These are phyloP conservation scores for Hypoxylon sp. DNA, from an alignment of 2,329 filamentous ascomycete genomes.

Conservation along the genomic window DNA sequence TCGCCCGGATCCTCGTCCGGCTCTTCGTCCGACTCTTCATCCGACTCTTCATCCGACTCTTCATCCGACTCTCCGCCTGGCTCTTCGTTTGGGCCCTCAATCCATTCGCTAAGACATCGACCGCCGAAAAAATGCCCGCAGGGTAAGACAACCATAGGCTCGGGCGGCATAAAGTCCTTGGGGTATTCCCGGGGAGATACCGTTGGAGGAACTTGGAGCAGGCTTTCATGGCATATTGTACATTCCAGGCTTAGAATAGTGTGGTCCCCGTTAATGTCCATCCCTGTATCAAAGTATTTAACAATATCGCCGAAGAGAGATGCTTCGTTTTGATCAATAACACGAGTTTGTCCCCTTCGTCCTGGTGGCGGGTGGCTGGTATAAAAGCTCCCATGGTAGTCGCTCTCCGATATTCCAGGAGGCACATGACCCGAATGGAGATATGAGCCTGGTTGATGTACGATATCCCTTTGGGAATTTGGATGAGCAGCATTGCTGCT, in stretches of 20 bases:
- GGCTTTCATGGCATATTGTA: slow-evolving; percentile 33
- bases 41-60: no score
- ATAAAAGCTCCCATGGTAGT: not conserved
- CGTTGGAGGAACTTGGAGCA: slow-evolving; percentile 25
- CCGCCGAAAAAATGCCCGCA: slow-evolving; percentile 47
- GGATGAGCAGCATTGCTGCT: not conserved
- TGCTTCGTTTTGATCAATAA: slow-evolving; percentile 21
- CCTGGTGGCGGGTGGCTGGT: slow-evolving; percentile 4
- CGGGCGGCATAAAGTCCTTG: not conserved
- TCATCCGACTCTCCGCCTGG: fast-evolving
- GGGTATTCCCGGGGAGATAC: not conserved
- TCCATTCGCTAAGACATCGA: slow-evolving; percentile 28
- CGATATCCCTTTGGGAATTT: not conserved
- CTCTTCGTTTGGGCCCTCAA: not conserved
- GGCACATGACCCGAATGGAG: not conserved
- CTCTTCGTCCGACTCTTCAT: fast-evolving
- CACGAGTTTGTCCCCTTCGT: not conserved
- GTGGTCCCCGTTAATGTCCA: slow-evolving; percentile 29
- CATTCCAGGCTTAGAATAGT: slow-evolving; percentile 39
- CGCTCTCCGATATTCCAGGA: not conserved
- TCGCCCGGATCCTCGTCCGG: not conserved
- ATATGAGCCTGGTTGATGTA: not conserved
- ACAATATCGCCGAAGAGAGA: slow-evolving; percentile 44
- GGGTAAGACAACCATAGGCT: slow-evolving; percentile 37
- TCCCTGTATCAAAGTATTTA: slow-evolving; percentile 14